Conservation (phyloP, 2,329 filamentous ascomycete genomes). For the Ascochyta fabae region DNA sequence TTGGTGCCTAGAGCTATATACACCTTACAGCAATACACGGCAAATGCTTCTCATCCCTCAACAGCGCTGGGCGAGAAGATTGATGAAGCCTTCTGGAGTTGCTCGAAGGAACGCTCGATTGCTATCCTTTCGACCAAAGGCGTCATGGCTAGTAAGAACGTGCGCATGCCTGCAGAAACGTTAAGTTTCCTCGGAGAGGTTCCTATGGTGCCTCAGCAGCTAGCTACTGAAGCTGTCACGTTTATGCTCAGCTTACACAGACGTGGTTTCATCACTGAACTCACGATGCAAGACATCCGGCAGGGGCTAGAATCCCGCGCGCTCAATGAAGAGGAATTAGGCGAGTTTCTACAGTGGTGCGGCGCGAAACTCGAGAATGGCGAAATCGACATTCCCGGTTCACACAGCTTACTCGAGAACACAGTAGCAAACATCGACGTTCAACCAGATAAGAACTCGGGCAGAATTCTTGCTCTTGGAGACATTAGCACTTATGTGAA, state of each 20-base stretch:
- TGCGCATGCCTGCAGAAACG: constrained; percentile 76
- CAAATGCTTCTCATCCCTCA: constrained; percentile 88
- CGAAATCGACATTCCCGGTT: constrained; percentile 73
- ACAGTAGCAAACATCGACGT: constrained; percentile 72
- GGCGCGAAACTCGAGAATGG: constrained; percentile 73
- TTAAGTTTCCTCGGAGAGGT: constrained; percentile 86
- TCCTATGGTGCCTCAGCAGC: constrained; percentile 79
- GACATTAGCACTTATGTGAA: constrained; percentile 78
- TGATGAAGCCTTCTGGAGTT: constrained; percentile 95
- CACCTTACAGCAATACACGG: constrained; percentile 85
- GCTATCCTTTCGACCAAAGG: constrained; percentile 89
- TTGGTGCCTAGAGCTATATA: constrained; percentile 82
- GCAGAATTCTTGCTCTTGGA: constrained; percentile 77
- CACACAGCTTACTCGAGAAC: constrained; percentile 76
- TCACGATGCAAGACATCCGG: constrained; percentile 86
- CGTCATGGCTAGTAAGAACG: constrained; percentile 80
- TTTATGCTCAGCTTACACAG: constrained; percentile 84
- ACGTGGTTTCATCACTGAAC: constrained; percentile 84
- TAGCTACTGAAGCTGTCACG: constrained; percentile 69
- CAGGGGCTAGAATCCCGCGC: constrained; percentile 83
- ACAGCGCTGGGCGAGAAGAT: constrained; percentile 82
- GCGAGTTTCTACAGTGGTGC: constrained; percentile 85
- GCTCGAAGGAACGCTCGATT: constrained; percentile 76
- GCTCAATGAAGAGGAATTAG: constrained; percentile 76
- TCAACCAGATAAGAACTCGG: constrained; percentile 60